Percentiles rank a stretch among this genome's conserved stretches.
Evolutionary conservation across 179 eudicot species (phyloP).

Genomic region (Vitellaria paradoxa): DNA sequence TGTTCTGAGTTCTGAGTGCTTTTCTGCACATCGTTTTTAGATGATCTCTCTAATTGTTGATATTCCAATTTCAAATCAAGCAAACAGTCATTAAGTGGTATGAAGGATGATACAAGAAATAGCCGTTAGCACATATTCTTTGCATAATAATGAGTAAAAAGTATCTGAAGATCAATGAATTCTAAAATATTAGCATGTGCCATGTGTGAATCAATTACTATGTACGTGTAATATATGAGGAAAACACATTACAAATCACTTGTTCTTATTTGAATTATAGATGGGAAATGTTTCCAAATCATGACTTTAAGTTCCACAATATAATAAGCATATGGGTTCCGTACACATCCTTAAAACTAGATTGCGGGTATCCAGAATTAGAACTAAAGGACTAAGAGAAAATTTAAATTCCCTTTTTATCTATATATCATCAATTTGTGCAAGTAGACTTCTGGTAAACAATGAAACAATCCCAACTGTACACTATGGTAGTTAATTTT

Average conservation of each 20-base stretch:
- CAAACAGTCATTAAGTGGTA: not conserved
- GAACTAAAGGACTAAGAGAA: no score
- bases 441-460: conserved; percentile 4
- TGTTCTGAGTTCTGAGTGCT: not conserved
- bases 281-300: not conserved
- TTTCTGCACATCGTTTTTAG: not conserved
- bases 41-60: not conserved
- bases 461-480: not conserved
- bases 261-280: not conserved
- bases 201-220: not conserved
- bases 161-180: not conserved
- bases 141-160: not conserved
- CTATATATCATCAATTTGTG: not conserved
- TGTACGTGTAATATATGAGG: not conserved
- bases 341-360: no score
- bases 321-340: no score
- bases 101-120: not conserved
- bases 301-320: no score
- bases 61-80: not conserved
- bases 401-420: not conserved
- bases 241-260: not conserved
- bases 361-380: no score
- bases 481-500: not conserved
- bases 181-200: not conserved
- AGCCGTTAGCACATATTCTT: not conserved